Percentiles rank a stretch among this genome's conserved stretches.
Evolutionary conservation across 73 alveolate species (phyloP).

Genomic region (Paramecium octaurelia): DNA sequence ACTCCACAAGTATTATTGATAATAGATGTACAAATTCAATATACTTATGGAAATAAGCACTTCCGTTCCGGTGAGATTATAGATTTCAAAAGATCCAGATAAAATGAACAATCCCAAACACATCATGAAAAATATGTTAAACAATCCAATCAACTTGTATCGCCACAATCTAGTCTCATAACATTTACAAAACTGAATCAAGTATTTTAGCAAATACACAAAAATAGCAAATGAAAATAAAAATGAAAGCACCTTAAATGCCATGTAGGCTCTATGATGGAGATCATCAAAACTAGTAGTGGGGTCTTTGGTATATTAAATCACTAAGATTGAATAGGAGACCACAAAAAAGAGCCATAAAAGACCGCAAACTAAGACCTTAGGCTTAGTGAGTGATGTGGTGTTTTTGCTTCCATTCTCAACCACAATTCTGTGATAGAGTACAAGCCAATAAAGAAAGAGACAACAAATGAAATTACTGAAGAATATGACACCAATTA

Average conservation of each 20-base stretch:
- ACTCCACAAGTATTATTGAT: neutral
- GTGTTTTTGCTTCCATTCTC: neutral
- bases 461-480: neutral
- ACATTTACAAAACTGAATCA: neutral
- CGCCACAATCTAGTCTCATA: neutral
- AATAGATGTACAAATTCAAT: neutral
- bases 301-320: neutral
- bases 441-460: conserved; percentile 18
- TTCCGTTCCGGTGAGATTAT: conserved; percentile 4
- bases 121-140: neutral
- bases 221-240: neutral
- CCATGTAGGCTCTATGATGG: neutral
- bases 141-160: neutral
- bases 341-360: neutral
- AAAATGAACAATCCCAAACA: neutral
- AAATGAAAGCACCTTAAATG: neutral
- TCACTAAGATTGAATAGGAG: neutral
- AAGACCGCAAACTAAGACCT: neutral
- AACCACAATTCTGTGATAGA: neutral
- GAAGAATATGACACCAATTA: neutral
- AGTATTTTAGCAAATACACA: neutral
- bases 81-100: conserved; percentile 32
- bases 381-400: neutral
- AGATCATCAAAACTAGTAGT: neutral
- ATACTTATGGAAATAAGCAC: neutral